A percentile compares a stretch with the other conserved stretches of the same genome.
Evolutionary conservation across 225 moss, liverwort and hornwort genomes (phyloP).

Genomic region (Thuidium tamariscinum): DNA sequence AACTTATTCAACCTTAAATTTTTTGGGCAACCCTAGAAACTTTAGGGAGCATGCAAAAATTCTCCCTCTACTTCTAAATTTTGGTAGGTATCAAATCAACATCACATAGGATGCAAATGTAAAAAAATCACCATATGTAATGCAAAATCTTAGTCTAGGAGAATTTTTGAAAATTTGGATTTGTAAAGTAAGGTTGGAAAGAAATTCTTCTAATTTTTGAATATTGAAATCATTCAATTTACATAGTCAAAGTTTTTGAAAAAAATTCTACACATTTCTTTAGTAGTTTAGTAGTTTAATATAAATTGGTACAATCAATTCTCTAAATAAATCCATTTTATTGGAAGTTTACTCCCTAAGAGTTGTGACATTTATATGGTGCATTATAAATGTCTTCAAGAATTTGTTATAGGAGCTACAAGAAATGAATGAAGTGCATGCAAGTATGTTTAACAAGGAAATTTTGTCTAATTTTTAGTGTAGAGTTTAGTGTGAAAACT

Average conservation of each 20-base stretch:
- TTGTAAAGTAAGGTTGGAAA: fast-evolving
- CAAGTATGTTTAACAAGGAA: neutral
- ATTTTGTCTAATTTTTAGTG: neutral
- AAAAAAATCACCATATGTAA: neutral
- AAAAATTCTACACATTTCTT: fast-evolving
- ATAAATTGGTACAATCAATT: neutral
- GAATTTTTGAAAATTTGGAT: fast-evolving
- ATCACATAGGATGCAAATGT: neutral
- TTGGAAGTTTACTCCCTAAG: neutral
- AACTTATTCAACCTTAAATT: fast-evolving
- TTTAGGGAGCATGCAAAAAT: fast-evolving
- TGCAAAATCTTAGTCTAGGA: fast-evolving
- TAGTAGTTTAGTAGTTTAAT: too few species aligned
- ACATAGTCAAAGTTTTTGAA: neutral
- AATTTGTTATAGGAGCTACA: neutral
- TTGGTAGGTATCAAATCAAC: neutral
- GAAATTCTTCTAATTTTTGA: neutral
- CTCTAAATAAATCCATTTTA: too few species aligned
- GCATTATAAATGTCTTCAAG: neutral
- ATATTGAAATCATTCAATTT: neutral
- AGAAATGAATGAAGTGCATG: neutral
- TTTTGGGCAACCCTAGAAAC: fast-evolving
- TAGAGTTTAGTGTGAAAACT: neutral
- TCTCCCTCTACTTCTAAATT: neutral
- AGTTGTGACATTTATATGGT: neutral